A percentile compares a stretch with the other conserved stretches of the same genome.
These are phyloP conservation scores for Pugionium dolabratum DNA, from an alignment of 345 rosid genomes.

Conservation along the genomic window DNA sequence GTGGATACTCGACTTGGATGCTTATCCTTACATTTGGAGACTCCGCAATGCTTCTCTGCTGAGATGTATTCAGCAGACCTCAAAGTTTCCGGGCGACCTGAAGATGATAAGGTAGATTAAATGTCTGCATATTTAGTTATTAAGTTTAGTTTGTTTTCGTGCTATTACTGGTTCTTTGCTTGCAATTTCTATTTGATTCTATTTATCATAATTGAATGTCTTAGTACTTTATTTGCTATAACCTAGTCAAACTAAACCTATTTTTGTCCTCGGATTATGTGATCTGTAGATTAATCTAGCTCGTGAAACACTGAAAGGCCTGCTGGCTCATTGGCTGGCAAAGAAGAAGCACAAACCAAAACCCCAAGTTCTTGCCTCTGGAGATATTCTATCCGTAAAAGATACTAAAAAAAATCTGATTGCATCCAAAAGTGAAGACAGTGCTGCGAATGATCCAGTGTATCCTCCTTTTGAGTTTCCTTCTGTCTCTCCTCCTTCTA, in stretches of 20 bases:
- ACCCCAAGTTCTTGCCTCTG: conserved; percentile 68
- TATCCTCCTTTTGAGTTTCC: conserved; percentile 95
- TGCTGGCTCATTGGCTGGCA: conserved; percentile 81
- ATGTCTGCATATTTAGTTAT: conserved; percentile 33
- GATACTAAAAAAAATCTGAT: conserved; percentile 59
- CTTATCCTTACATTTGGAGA: conserved; percentile 92
- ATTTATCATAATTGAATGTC: conserved; percentile 10
- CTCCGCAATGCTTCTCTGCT: conserved; percentile 97
- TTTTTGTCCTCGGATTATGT: conserved; percentile 28
- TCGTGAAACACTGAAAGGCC: conserved; percentile 96
- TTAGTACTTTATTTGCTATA: conserved; percentile 11
- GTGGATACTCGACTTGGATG: conserved; percentile 93
- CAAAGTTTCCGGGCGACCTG: conserved; percentile 85
- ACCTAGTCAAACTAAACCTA: conserved; percentile 16
- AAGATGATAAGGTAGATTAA: conserved; percentile 86
- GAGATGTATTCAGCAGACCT: conserved; percentile 99
- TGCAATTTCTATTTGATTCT: conserved; percentile 2
- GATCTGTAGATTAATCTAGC: conserved; percentile 83
- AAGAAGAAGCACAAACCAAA: conserved; percentile 79
- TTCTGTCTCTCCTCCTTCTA: conserved; percentile 81
- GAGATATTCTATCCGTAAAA: conserved; percentile 66
- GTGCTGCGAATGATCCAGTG: conserved; percentile 79
- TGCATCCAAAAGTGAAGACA: conserved; percentile 67
- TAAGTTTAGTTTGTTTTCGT: conserved; percentile 7
- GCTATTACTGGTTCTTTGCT: conserved; percentile 3